Conservation (phyloP, 768 basidiomycete genomes). For the Trametes cingulata region DNA sequence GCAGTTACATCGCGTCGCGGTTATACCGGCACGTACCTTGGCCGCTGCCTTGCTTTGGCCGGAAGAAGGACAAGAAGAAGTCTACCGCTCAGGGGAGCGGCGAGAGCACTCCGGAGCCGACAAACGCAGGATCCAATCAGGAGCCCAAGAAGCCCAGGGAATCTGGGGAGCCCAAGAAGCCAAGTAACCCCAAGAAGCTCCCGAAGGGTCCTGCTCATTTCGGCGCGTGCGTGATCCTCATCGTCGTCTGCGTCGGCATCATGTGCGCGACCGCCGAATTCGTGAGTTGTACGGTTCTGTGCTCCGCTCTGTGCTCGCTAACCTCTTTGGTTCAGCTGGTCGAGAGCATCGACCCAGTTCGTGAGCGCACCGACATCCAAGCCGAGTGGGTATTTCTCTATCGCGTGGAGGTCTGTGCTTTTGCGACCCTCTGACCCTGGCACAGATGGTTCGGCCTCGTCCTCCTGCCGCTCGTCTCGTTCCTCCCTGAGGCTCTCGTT, state of each 20-base stretch:
- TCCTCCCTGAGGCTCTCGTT: slow-evolving; percentile 66
- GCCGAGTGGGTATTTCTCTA: slow-evolving; percentile 57
- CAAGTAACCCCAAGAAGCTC: too few species aligned
- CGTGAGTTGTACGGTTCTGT: slow-evolving; percentile 38
- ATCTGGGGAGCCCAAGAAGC: too few species aligned
- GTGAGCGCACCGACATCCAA: slow-evolving; percentile 41
- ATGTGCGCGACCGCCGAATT: slow-evolving; percentile 75
- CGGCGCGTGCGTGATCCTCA: slow-evolving; percentile 53
- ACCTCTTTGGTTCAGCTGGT: slow-evolving; percentile 49
- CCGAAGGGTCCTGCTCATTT: slow-evolving; percentile 48
- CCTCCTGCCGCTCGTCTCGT: slow-evolving; percentile 70
- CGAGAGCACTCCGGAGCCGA: too few species aligned
- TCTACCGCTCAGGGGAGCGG: too few species aligned
- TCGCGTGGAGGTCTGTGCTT: too few species aligned
- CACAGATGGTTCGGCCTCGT: slow-evolving; percentile 72
- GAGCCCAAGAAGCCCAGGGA: slow-evolving; percentile 25
- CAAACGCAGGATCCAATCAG: too few species aligned
- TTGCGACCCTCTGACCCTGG: neutral
- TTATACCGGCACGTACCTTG: slow-evolving; percentile 72
- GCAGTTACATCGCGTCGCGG: slow-evolving; percentile 64
- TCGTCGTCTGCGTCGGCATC: slow-evolving; percentile 52
- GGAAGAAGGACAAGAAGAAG: slow-evolving; percentile 28
- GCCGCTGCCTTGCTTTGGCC: slow-evolving; percentile 39
- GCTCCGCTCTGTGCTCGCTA: neutral
- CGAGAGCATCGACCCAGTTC: slow-evolving; percentile 59